Base-by-base conservation (phyloP, 1,284 basidiomycete genomes). In the Ganoderma resinaceum region DNA sequence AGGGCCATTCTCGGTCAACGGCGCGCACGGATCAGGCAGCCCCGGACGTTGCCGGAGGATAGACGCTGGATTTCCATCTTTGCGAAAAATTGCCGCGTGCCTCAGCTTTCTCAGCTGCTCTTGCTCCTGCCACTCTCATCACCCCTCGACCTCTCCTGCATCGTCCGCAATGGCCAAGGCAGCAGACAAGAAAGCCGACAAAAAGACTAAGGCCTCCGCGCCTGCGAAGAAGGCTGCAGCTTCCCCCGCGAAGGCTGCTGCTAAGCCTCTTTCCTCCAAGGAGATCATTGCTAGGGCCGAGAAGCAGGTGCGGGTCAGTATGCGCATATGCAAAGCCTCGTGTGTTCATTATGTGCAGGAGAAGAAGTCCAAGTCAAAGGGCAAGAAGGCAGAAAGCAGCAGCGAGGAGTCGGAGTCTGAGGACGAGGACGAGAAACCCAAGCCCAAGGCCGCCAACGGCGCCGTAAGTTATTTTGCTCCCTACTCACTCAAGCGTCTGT, bases 111-210 rank as follows among this genome's bases (percentile, higher is more conserved):
- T 53, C 57, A 43, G 52, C 57, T 62, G 68, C 66, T 65, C 58
- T 65, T 46, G 31, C 66, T 67, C 73, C 62, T 71, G 67, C 63
- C 35, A 68, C 67, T 72, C 67, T 37, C 49, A 66, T 57, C 66
- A n/a, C 67, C 66, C 66, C 69, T 69, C 67, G 46, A 60, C 62
- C 66, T 69, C 46, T 68, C 52, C 40, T 52, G 29, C 63, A 49
- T 29, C 65, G 61, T 61, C 71, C 65, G 65, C 73, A 42, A 81
- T 85, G 84, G 86, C 82, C 68, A 91, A 90, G 74, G 62, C 76
- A 58, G 78, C 81, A 70, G 76, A 77, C 59, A 80, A 87, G 77
- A 82, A 82, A 70, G 75, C 61, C 61, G 74, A 75, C 63, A 81
- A 81, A 76, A 84, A 81, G 75, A 71, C 76, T 67, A 80, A 79